phyloP scores from a whole-genome alignment of 495 filamentous ascomycete genomes.

The Aspergillus sclerotiicarbonarius region DNA sequence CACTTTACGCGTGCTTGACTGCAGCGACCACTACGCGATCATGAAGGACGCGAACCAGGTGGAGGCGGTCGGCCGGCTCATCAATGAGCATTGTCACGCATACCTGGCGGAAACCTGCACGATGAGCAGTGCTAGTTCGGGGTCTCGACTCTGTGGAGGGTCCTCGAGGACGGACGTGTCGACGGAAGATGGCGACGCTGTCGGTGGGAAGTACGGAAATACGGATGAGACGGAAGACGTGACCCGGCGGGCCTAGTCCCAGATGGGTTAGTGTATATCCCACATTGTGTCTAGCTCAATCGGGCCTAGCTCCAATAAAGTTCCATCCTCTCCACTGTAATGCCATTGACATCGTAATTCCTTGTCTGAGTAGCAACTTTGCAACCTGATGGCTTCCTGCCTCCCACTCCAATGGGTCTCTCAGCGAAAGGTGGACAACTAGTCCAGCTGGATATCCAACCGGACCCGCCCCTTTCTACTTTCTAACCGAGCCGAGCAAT shows the following conservation, averaged over 20 bases:
- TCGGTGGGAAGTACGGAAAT: not conserved
- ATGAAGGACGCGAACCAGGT: not conserved
- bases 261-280: no score
- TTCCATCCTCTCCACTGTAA: no score
- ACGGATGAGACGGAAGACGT: not conserved
- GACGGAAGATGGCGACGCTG: not conserved
- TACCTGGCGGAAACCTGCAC: not conserved
- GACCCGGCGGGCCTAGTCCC: not conserved
- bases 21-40: conserved; percentile 5
- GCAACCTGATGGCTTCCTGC: no score
- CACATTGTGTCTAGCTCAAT: no score
- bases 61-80: not conserved
- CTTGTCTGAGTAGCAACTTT: no score
- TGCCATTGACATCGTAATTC: no score
- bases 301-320: no score
- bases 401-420: no score
- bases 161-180: not conserved
- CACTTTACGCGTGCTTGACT: not conserved
- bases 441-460: no score
- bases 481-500: no score
- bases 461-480: no score
- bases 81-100: conserved; percentile 4
- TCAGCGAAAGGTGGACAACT: no score
- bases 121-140: not conserved
- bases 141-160: not conserved